Conservation (phyloP, 768 basidiomycete species). For the Leucogyrophana mollusca region DNA sequence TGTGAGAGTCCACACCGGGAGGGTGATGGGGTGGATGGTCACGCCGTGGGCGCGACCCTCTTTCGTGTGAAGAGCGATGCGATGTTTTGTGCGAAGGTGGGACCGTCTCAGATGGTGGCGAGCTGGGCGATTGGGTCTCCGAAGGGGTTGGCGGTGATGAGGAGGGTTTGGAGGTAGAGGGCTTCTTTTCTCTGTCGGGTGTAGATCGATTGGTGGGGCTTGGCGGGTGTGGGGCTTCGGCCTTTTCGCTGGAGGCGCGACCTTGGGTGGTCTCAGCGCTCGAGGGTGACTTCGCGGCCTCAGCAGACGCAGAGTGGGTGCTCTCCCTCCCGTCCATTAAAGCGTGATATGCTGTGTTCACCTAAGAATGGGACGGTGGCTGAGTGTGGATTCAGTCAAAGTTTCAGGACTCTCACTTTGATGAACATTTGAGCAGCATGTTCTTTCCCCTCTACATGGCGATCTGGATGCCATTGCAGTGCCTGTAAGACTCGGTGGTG, state of each 20-base stretch:
- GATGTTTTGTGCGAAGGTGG: slow-evolving; percentile 11
- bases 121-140: slow-evolving; percentile 2
- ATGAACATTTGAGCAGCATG: slow-evolving; percentile 54
- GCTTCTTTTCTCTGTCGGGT: slow-evolving; percentile 11
- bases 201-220: slow-evolving; percentile 24
- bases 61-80: slow-evolving; percentile 3
- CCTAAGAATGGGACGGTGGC: slow-evolving; percentile 28
- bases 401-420: slow-evolving; percentile 40
- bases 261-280: slow-evolving; percentile 17
- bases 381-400: no score
- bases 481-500: slow-evolving; percentile 37
- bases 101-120: slow-evolving; percentile 9
- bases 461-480: slow-evolving; percentile 69
- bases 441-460: slow-evolving; percentile 51
- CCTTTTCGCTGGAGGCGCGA: slow-evolving; percentile 11
- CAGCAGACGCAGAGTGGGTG: slow-evolving; percentile 23
- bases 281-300: slow-evolving; percentile 19
- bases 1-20: slow-evolving; percentile 12
- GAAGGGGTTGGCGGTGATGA: slow-evolving; percentile 9
- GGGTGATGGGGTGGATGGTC: slow-evolving; percentile 12
- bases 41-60: no score
- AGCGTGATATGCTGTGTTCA: slow-evolving; percentile 55
- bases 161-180: slow-evolving; percentile 7
- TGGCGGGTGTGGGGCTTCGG: slow-evolving; percentile 20
- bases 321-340: slow-evolving; percentile 44